Evolutionary conservation across 139 green algal genomes (phyloP), one percentile per base, ranked within the genome.

Genomic region (Chlorella sorokiniana): DNA sequence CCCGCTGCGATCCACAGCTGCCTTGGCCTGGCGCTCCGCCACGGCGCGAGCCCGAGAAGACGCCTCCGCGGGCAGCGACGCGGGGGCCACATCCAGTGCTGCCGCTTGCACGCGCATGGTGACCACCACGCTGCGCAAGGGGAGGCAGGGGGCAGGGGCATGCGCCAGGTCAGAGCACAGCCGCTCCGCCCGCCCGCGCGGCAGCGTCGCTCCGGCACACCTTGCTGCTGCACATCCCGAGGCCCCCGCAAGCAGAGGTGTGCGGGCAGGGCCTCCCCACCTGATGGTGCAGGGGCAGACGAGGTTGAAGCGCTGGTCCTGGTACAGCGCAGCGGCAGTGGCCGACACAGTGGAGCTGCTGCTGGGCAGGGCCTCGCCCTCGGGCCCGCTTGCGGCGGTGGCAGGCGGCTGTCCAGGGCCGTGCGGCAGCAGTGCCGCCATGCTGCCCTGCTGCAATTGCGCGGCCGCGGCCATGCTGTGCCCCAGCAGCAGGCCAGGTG

Each of bases 301-400:
- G 18, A 85, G 20, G 44, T 85, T 69, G 59, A 88, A 88, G 51
- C 78, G 70, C 9, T 71, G 69, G 73, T 88, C 84, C 38, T 68
- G 70, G 61, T 81, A 88, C 25, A 84, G 37, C 14, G 78, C 84
- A 9, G 76, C 65, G 23, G 83, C 83, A 1, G 75, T 81, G 54
- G 76, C 83, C 14, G 83, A 84, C 3, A 87, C 76, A 22, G 65
- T 73, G 54, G 48, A 65, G 45, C 29, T 83, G 74, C 56, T 9
- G 54, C 40, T 31, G 25, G 56, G 42, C 4, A 81, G 33, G 38
- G 67, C 67, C 22, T 16, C 67, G 20, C 22, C 64, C 33, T 71
- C 65, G 29, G 35, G 35, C 37, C 33, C 31, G 37, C 65, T 38
- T 16, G 6, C 65, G 25, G 33, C 64, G 10, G 29, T 35, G 31